Evolutionary conservation across 2,329 filamentous ascomycete genomes (phyloP).

Genomic region (Massarina eburnea): DNA sequence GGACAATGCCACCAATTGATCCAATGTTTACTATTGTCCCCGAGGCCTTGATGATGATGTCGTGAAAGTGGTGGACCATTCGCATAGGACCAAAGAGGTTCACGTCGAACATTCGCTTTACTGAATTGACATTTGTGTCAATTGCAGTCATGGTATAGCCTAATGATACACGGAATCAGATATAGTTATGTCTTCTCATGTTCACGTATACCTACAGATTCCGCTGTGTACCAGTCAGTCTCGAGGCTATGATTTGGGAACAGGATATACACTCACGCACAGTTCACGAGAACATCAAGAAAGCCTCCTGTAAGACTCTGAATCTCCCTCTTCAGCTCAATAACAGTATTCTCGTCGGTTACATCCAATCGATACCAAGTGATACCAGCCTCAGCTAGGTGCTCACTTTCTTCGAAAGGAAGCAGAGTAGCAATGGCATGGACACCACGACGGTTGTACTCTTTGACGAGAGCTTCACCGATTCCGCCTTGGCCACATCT

Average conservation of each 20-base stretch:
- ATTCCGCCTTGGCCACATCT: conserved; percentile 9
- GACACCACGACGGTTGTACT: conserved; percentile 3
- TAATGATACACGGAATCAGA: neutral
- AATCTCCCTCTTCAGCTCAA: conserved; percentile 1
- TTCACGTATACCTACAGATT: neutral
- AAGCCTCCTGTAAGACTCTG: neutral
- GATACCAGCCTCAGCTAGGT: conserved; percentile 3
- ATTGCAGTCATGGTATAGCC: conserved; percentile 11
- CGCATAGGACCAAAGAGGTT: conserved; percentile 9
- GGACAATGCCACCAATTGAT: conserved; percentile 6
- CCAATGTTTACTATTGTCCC: conserved; percentile 10
- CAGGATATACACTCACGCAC: conserved; percentile 3
- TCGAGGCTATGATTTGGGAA: neutral
- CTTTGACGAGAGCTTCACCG: conserved; percentile 7
- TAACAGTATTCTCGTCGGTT: conserved; percentile 3
- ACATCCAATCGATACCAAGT: conserved; percentile 2
- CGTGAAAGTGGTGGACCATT: conserved; percentile 7
- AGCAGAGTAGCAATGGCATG: conserved; percentile 4
- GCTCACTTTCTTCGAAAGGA: conserved; percentile 1
- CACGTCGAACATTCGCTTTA: conserved; percentile 7
- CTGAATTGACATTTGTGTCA: conserved; percentile 1
- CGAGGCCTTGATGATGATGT: conserved; percentile 1
- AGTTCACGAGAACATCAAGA: conserved; percentile 8
- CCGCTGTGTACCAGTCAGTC: neutral
- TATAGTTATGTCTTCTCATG: neutral